Percentiles rank a stretch among this genome's conserved stretches.
phyloP scores from a whole-genome alignment of 306 rosid species.

The Trifolium pratense region DNA sequence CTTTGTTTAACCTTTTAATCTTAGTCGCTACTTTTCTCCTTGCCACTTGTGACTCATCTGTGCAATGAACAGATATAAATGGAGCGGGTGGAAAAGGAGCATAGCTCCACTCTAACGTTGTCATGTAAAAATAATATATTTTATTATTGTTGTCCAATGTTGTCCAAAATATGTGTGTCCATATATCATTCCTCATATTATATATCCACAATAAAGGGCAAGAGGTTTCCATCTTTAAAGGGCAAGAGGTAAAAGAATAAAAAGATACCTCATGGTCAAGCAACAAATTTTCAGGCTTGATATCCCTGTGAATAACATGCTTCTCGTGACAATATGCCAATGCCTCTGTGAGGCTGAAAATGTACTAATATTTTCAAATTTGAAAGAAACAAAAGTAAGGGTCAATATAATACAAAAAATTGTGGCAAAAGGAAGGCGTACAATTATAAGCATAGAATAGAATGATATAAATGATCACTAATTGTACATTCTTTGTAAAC shows the following conservation, averaged over 20 bases:
- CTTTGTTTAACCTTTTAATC: too few species aligned
- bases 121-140: too few species aligned
- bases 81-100: too few species aligned
- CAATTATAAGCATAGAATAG: not conserved
- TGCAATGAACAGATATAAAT: too few species aligned
- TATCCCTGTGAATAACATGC: constrained; percentile 91
- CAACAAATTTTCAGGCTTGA: constrained; percentile 89
- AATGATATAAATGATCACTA: constrained; percentile 1
- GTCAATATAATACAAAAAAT: constrained; percentile 4
- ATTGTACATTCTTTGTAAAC: not conserved
- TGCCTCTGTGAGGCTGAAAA: constrained; percentile 80
- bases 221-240: too few species aligned
- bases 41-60: too few species aligned
- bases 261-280: constrained; percentile 79
- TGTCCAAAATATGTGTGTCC: too few species aligned
- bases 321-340: constrained; percentile 91
- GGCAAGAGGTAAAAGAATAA: not conserved
- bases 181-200: too few species aligned
- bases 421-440: not conserved
- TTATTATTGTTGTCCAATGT: too few species aligned
- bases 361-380: constrained; percentile 58
- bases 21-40: too few species aligned
- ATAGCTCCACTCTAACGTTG: too few species aligned
- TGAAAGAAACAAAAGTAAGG: not conserved
- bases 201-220: too few species aligned